Evolutionary conservation across 2,329 filamentous ascomycete genomes (phyloP).

Genomic region (Aspergillus proliferans): DNA sequence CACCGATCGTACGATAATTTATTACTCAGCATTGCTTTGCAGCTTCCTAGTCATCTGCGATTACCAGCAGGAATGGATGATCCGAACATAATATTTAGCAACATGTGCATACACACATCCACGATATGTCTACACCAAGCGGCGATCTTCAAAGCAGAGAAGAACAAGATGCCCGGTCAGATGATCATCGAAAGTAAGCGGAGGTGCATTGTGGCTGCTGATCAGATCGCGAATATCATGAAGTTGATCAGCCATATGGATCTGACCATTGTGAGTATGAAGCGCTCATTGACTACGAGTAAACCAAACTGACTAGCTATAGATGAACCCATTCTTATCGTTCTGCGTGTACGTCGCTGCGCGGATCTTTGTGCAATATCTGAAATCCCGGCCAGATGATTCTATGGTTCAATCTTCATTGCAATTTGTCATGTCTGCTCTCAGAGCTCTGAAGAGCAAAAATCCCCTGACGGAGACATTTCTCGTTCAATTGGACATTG

Average conservation of each 20-base stretch:
- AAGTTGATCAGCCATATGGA: slow-evolving; percentile 89
- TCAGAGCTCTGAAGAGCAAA: slow-evolving; percentile 79
- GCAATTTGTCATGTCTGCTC: slow-evolving; percentile 83
- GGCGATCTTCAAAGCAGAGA: slow-evolving; percentile 94
- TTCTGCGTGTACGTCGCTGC: slow-evolving; percentile 96
- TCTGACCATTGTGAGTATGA: slow-evolving; percentile 62
- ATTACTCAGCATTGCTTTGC: slow-evolving; percentile 77
- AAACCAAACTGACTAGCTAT: slow-evolving; percentile 9
- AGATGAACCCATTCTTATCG: slow-evolving; percentile 94
- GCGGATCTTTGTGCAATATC: slow-evolving; percentile 88
- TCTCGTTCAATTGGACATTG: slow-evolving; percentile 84
- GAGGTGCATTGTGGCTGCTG: slow-evolving; percentile 85
- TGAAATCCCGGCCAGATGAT: slow-evolving; percentile 90
- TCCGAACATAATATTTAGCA: slow-evolving; percentile 84
- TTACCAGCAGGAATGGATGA: slow-evolving; percentile 69
- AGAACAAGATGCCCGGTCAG: slow-evolving; percentile 68
- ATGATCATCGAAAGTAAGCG: slow-evolving; percentile 87
- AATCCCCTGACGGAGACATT: slow-evolving; percentile 94
- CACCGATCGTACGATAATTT: slow-evolving; percentile 87
- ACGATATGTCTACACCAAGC: slow-evolving; percentile 97
- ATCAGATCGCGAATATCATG: slow-evolving; percentile 93
- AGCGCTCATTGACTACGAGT: neutral
- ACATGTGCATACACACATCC: slow-evolving; percentile 95
- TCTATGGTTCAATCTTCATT: slow-evolving; percentile 69
- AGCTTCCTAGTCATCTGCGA: slow-evolving; percentile 72